Percentiles rank a stretch among this genome's conserved stretches.
phyloP scores from a whole-genome alignment of 768 basidiomycete species.

The Serendipita sp. region DNA sequence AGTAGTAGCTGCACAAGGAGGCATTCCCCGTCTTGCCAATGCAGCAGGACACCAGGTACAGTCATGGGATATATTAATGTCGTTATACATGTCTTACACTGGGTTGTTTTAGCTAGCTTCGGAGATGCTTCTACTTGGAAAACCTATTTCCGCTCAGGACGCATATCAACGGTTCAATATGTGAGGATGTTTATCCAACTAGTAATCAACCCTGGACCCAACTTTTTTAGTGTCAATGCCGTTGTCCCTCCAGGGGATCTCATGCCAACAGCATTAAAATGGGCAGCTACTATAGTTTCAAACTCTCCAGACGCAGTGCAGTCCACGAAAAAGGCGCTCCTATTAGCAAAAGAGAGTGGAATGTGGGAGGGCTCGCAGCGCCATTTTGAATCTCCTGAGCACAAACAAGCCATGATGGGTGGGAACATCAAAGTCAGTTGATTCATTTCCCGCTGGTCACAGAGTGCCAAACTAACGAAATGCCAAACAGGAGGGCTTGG shows the following conservation, averaged over 20 bases:
- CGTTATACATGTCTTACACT: background rate
- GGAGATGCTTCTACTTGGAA: constrained; percentile 60
- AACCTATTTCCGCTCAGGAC: constrained; percentile 45
- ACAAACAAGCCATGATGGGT: constrained; percentile 38
- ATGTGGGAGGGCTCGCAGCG: constrained; percentile 32
- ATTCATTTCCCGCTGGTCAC: constrained; percentile 1
- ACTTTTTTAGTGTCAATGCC: constrained; percentile 41
- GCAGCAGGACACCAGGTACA: constrained; percentile 61
- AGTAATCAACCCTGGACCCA: background rate
- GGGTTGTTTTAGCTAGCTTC: constrained; percentile 37
- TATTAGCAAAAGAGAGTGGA: constrained; percentile 34
- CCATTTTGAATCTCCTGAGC: constrained; percentile 31
- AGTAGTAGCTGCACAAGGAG: constrained; percentile 55
- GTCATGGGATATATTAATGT: background rate
- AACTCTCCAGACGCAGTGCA: constrained; percentile 73
- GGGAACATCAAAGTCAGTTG: constrained; percentile 48
- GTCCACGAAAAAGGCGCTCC: constrained; percentile 51
- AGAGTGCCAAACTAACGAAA: background rate
- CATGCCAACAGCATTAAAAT: constrained; percentile 39
- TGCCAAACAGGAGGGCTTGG: constrained; percentile 42
- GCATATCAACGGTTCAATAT: constrained; percentile 58
- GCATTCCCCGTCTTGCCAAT: constrained; percentile 48
- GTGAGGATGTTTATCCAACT: constrained; percentile 26
- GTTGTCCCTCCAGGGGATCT: constrained; percentile 43
- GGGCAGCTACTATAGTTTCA: constrained; percentile 39